A percentile compares a stretch with the other conserved stretches of the same genome.
phyloP scores from a whole-genome alignment of 306 rosid species.

The Acacia confusa region DNA sequence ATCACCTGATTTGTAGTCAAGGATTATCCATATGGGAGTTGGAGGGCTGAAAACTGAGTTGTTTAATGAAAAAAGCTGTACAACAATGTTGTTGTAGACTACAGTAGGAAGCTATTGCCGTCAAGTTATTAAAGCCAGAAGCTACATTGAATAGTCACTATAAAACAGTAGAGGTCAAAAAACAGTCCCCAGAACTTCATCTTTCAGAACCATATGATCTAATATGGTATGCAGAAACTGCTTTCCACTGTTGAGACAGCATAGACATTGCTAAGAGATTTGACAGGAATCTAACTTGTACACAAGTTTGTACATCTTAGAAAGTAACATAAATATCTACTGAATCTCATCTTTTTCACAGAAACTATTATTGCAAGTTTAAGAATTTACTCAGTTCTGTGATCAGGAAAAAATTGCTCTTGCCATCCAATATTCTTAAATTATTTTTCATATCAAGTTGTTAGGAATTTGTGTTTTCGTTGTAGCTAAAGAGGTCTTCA shows the following conservation, averaged over 20 bases:
- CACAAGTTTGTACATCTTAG: slow-evolving; percentile 5
- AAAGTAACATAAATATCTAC: slow-evolving; percentile 1
- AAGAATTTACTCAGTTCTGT: background rate
- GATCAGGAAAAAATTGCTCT: background rate
- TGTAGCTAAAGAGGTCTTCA: background rate
- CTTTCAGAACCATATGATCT: background rate
- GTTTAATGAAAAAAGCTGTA: slow-evolving; percentile 25
- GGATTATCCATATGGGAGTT: slow-evolving; percentile 28
- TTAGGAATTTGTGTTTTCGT: background rate
- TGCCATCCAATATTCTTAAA: background rate
- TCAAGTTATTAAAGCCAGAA: slow-evolving; percentile 14
- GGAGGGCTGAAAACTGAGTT: slow-evolving; percentile 28
- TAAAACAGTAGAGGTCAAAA: slow-evolving; percentile 17
- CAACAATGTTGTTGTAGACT: slow-evolving; percentile 20
- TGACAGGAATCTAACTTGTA: slow-evolving; percentile 4
- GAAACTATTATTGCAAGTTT: slow-evolving; percentile 2
- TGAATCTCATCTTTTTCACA: background rate
- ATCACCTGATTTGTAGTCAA: slow-evolving; percentile 31
- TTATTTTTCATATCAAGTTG: background rate
- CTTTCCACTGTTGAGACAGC: slow-evolving; percentile 12
- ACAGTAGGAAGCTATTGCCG: slow-evolving; percentile 25
- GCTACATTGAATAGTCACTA: slow-evolving; percentile 10
- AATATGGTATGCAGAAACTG: slow-evolving; percentile 10
- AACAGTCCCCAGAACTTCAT: slow-evolving; percentile 25
- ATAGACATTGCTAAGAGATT: slow-evolving; percentile 8